Evolutionary conservation across 495 filamentous ascomycete species (phyloP), one percentile per base, ranked within the genome.

Genomic region (Tuber melanosporum): DNA sequence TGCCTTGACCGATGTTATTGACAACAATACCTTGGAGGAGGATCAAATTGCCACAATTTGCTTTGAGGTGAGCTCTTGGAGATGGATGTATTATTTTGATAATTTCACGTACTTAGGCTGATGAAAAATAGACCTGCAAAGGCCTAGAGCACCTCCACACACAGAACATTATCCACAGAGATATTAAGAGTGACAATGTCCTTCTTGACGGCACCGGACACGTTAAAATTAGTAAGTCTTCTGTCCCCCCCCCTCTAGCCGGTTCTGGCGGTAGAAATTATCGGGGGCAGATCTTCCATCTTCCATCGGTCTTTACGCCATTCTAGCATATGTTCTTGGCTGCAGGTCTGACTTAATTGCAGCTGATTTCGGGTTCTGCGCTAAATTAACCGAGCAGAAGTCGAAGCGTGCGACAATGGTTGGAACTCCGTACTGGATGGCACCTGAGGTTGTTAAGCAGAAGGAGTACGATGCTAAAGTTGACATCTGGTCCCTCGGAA

Each of bases 351-450:
- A 73, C 49, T 43, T 44, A 49, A 73, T 22, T 71, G 32, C 76
- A 97, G 93, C 95, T 79, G 95, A 99, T 88, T 99, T 99, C 82
- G 95, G 95, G 73, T 98, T 99, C 89, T 98, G 96, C 84, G 95
- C 95, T 84, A 98, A 99, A 86, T 91, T 99, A 75, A 98, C 95
- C 26, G 96, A 98, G 82, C 91, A 93, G 74, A 97, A 97, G 86
- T 94, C 89, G 83, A 98, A 99, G 87, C 94, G 95, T 82, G 94
- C 95, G 42, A 99, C 95, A 71, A 98, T 99, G 95, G 95, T 99
- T 72, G 95, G 95, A 75, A 99, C 95, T 22, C 95, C 95, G 1
- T 99, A 98, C 87, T 99, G 95, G 95, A 99, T 99, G 95, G 95
- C 95, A 3, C 95, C 95, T 46, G 95, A 99, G 84, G 95, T 99